Evolutionary conservation across 2,329 filamentous ascomycete species (phyloP).

Genomic region (Paracoccidioides brasiliensis): DNA sequence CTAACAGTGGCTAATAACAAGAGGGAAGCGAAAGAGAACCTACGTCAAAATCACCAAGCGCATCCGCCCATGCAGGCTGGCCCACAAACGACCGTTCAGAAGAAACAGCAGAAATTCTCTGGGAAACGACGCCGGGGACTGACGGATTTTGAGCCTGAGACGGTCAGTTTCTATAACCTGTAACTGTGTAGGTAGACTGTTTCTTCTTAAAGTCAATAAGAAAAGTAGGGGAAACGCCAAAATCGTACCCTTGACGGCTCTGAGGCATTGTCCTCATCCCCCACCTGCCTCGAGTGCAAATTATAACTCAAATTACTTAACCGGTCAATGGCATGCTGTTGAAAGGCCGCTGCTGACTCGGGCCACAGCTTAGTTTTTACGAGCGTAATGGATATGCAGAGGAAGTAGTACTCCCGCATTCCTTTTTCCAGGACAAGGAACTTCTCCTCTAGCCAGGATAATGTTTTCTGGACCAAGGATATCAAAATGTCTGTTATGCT

Average conservation of each 20-base stretch:
- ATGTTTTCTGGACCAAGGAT: constrained; percentile 11
- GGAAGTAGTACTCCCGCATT: constrained; percentile 13
- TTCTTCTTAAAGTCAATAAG: not conserved
- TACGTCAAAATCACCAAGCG: constrained; percentile 6
- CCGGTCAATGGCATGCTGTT: constrained; percentile 21
- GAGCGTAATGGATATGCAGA: constrained; percentile 11
- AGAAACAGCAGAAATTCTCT: not conserved
- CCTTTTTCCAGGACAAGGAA: constrained; percentile 13
- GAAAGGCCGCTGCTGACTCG: constrained; percentile 1
- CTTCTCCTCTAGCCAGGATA: constrained; percentile 12
- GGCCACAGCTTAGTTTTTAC: constrained; percentile 12
- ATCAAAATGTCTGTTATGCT: constrained; percentile 7
- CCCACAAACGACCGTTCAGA: not conserved
- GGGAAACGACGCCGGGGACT: not conserved
- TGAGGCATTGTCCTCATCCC: constrained; percentile 1
- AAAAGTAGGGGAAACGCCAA: not conserved
- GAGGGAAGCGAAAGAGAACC: not conserved
- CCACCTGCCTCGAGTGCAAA: constrained; percentile 21
- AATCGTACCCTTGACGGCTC: constrained; percentile 4
- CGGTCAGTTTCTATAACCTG: not conserved
- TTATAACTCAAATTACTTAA: constrained; percentile 25
- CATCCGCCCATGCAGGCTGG: not conserved
- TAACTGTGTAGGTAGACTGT: not conserved
- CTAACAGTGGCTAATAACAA: not conserved
- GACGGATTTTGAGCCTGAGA: not conserved